Percentiles rank a stretch among this genome's conserved stretches.
phyloP scores from a whole-genome alignment of 2,329 filamentous ascomycete species.

The Colletotrichum orchidophilum region DNA sequence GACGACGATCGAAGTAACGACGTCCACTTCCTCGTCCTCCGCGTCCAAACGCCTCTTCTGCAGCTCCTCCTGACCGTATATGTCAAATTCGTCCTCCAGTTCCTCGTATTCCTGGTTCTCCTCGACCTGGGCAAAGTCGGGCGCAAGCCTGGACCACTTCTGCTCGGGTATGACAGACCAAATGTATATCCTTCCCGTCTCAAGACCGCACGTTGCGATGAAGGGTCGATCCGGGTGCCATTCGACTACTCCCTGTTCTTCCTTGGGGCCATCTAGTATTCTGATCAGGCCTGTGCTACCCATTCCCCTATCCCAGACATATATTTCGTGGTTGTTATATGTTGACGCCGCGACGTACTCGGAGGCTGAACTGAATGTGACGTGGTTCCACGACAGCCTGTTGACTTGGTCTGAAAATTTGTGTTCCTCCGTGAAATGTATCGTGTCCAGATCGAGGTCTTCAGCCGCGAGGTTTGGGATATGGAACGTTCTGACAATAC shows the following conservation, averaged over 20 bases:
- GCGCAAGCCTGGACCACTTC: slow-evolving; percentile 95
- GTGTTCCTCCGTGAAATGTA: slow-evolving; percentile 92
- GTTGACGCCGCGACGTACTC: slow-evolving; percentile 97
- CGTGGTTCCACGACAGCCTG: slow-evolving; percentile 93
- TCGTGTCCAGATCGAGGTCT: slow-evolving; percentile 82
- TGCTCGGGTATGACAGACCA: slow-evolving; percentile 97
- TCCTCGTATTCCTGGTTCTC: slow-evolving; percentile 98
- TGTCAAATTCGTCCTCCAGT: slow-evolving; percentile 96
- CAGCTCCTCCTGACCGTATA: slow-evolving; percentile 93
- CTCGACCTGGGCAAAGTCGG: slow-evolving; percentile 96
- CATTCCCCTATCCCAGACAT: slow-evolving; percentile 95
- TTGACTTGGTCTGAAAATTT: slow-evolving; percentile 99
- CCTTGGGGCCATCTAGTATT: slow-evolving; percentile 95
- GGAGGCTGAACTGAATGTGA: slow-evolving; percentile 91
- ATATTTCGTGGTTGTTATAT: slow-evolving; percentile 98
- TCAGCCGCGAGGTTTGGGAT: slow-evolving; percentile 79
- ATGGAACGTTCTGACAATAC: slow-evolving; percentile 92
- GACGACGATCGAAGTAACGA: slow-evolving; percentile 76
- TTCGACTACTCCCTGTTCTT: slow-evolving; percentile 95
- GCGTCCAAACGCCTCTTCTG: slow-evolving; percentile 89
- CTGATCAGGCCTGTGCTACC: slow-evolving; percentile 83
- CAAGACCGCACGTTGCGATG: slow-evolving; percentile 89
- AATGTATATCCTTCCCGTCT: slow-evolving; percentile 92
- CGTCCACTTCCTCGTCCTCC: slow-evolving; percentile 94
- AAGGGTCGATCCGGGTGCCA: slow-evolving; percentile 93